Conservation (phyloP, 768 basidiomycete genomes). For the Phylloporus sp. region DNA sequence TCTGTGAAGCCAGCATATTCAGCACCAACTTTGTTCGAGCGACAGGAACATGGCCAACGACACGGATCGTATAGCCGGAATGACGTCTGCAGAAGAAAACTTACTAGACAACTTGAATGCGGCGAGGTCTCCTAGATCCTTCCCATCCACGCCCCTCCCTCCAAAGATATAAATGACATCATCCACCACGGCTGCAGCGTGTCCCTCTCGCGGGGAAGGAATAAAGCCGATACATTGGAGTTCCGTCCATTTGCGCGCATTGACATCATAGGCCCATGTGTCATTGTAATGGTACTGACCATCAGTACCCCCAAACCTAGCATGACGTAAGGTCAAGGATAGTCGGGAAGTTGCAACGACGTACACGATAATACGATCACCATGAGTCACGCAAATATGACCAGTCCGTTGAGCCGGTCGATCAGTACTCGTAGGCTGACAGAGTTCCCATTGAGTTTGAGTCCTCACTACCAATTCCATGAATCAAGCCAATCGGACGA, state of each 20-base stretch:
- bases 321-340: constrained; percentile 13
- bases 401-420: constrained; percentile 84
- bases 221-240: constrained; percentile 95
- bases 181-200: constrained; percentile 93
- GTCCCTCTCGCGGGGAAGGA: constrained; percentile 92
- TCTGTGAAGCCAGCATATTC: constrained; percentile 44
- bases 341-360: constrained; percentile 29
- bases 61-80: not conserved
- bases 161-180: constrained; percentile 98
- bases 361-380: constrained; percentile 81
- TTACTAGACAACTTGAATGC: constrained; percentile 96
- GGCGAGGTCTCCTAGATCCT: constrained; percentile 89
- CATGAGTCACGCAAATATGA: constrained; percentile 80
- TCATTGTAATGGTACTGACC: constrained; percentile 99
- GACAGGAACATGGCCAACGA: not conserved
- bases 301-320: constrained; percentile 94
- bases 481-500: not conserved
- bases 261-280: constrained; percentile 91
- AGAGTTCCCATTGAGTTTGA: constrained; percentile 81
- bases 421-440: constrained; percentile 56
- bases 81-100: constrained; percentile 26
- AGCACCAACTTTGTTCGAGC: constrained; percentile 7
- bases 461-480: constrained; percentile 58
- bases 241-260: constrained; percentile 82
- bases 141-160: constrained; percentile 94